These are phyloP conservation scores for Gossypium longicalyx DNA, from an alignment of 345 rosid genomes.

Conservation along the genomic window DNA sequence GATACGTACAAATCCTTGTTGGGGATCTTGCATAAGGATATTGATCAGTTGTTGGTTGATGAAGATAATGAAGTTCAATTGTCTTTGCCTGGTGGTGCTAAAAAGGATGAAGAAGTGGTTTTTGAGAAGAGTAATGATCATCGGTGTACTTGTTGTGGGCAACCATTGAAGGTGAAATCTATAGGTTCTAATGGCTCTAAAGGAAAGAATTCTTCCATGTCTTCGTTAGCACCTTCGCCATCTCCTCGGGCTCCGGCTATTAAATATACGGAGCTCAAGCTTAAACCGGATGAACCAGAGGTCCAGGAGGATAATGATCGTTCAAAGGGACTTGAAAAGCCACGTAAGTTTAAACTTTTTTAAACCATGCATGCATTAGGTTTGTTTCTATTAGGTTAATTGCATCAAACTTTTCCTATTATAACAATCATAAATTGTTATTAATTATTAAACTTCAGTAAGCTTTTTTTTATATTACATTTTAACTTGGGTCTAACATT, in stretches of 20 bases:
- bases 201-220: slow-evolving; percentile 23
- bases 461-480: too few species aligned
- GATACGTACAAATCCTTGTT: slow-evolving; percentile 73
- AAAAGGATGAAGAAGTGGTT: slow-evolving; percentile 30
- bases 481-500: too few species aligned
- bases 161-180: slow-evolving; percentile 44
- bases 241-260: slow-evolving; percentile 42
- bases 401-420: too few species aligned
- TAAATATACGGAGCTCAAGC: slow-evolving; percentile 35
- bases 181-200: slow-evolving; percentile 20
- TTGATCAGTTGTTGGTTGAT: slow-evolving; percentile 52
- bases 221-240: slow-evolving; percentile 59
- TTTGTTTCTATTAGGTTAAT: too few species aligned
- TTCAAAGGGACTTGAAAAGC: slow-evolving; percentile 20
- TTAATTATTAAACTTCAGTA: too few species aligned
- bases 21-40: slow-evolving; percentile 78
- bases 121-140: slow-evolving; percentile 23
- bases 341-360: slow-evolving; percentile 22
- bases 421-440: too few species aligned
- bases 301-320: slow-evolving; percentile 31
- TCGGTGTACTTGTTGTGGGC: slow-evolving; percentile 64
- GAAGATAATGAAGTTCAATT: slow-evolving; percentile 50
- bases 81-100: slow-evolving; percentile 29
- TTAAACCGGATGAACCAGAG: slow-evolving; percentile 38
- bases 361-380: too few species aligned